Conservation (phyloP, 73 alveolate genomes). For the Tetrahymena borealis region DNA sequence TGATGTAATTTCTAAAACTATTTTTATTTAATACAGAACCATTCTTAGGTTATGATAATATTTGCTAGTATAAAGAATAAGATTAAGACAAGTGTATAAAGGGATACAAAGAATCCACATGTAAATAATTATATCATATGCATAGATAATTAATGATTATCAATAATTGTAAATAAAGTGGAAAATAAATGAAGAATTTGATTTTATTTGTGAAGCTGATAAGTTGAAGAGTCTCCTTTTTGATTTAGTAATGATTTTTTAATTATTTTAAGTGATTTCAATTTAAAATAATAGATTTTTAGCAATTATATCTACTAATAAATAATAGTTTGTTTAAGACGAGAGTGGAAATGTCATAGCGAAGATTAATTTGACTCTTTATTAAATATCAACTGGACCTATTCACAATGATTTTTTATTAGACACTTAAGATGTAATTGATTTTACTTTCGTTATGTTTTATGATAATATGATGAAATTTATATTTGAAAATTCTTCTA, state of each 20-base stretch:
- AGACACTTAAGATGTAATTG: background rate
- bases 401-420: background rate
- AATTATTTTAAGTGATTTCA: no score
- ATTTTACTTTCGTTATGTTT: no score
- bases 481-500: background rate
- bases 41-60: background rate
- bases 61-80: background rate
- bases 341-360: background rate
- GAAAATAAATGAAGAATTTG: background rate
- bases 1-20: background rate
- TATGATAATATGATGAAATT: background rate
- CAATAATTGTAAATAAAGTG: background rate
- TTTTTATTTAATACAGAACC: no score
- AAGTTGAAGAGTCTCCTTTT: background rate
- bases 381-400: background rate
- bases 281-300: no score
- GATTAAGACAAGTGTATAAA: background rate
- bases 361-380: background rate
- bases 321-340: background rate
- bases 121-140: no score
- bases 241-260: background rate
- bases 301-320: no score
- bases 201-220: background rate
- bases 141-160: no score
- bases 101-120: background rate